Evolutionary conservation across 1,284 basidiomycete genomes (phyloP).

Genomic region (Sporisorium exsertum): DNA sequence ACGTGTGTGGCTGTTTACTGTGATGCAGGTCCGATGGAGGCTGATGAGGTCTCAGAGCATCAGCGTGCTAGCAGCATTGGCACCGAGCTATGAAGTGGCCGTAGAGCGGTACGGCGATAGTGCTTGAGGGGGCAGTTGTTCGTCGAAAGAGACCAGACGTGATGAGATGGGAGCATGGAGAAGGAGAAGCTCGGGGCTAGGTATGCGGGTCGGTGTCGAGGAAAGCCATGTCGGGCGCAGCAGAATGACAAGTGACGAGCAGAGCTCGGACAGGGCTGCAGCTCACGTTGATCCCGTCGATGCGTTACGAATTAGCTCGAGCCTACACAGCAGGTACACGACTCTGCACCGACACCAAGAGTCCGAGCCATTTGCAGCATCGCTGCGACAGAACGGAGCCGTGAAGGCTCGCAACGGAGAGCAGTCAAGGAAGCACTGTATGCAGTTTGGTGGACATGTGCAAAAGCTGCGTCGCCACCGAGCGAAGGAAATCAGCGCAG

Average conservation of each 20-base stretch:
- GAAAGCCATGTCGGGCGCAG: conserved; percentile 1
- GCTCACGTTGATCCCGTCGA: conserved; percentile 8
- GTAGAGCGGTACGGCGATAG: conserved; percentile 4
- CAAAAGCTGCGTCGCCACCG: conserved; percentile 9
- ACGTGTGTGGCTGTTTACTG: conserved; percentile 7
- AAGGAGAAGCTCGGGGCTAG: conserved; percentile 30
- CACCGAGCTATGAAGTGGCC: neutral
- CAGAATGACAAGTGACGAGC: conserved; percentile 1
- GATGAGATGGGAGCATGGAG: neutral
- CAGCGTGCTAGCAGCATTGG: neutral
- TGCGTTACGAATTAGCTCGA: neutral
- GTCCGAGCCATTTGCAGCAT: conserved; percentile 11
- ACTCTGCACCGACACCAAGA: neutral
- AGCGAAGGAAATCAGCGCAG: neutral
- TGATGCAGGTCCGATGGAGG: conserved; percentile 25
- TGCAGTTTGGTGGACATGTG: neutral
- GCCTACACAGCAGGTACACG: neutral
- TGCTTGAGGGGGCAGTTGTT: neutral
- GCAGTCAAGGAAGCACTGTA: neutral
- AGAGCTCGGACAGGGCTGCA: conserved; percentile 36
- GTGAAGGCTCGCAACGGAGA: neutral
- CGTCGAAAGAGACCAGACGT: neutral
- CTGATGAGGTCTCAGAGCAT: conserved; percentile 4
- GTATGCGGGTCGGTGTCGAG: conserved; percentile 42
- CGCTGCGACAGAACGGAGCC: neutral